A percentile compares a stretch with the other conserved stretches of the same genome.
Conservation (phyloP, 78 protist genomes). For the Dictyostelium brefeldianum region DNA sequence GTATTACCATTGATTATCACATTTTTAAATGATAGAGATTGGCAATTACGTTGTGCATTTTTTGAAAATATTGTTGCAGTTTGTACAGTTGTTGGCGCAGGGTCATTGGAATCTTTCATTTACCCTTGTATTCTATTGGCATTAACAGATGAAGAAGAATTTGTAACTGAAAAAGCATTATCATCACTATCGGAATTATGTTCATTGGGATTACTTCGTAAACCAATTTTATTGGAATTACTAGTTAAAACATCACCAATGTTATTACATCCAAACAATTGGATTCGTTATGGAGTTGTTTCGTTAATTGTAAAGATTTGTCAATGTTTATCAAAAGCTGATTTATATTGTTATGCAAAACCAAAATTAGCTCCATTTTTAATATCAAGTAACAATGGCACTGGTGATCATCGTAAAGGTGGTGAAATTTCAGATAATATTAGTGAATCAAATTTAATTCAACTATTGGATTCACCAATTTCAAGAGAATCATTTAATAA, state of each 20-base stretch:
- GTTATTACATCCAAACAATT: conserved; percentile 73
- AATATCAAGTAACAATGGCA: neutral
- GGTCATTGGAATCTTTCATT: conserved; percentile 76
- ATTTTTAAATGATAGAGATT: conserved; percentile 75
- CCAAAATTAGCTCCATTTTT: conserved; percentile 35
- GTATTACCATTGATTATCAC: conserved; percentile 79
- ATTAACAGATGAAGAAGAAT: conserved; percentile 81
- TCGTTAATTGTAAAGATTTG: conserved; percentile 60
- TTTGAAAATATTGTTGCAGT: conserved; percentile 83
- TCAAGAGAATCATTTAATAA: conserved; percentile 70
- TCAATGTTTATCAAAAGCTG: conserved; percentile 42
- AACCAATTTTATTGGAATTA: conserved; percentile 68
- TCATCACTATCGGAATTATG: conserved; percentile 35
- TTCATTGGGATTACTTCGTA: conserved; percentile 61
- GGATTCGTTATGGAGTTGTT: conserved; percentile 85
- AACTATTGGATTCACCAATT: conserved; percentile 48
- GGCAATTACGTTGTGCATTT: conserved; percentile 84
- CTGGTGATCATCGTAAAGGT: neutral
- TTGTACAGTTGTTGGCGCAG: conserved; percentile 77
- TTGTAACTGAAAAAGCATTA: conserved; percentile 82
- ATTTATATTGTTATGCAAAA: conserved; percentile 52
- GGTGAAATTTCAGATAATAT: conserved; percentile 22
- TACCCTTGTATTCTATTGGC: conserved; percentile 74
- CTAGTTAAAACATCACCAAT: conserved; percentile 73
- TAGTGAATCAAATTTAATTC: conserved; percentile 37